Evolutionary conservation across 2,329 filamentous ascomycete species (phyloP).

Genomic region (Venturiaceae sp.): DNA sequence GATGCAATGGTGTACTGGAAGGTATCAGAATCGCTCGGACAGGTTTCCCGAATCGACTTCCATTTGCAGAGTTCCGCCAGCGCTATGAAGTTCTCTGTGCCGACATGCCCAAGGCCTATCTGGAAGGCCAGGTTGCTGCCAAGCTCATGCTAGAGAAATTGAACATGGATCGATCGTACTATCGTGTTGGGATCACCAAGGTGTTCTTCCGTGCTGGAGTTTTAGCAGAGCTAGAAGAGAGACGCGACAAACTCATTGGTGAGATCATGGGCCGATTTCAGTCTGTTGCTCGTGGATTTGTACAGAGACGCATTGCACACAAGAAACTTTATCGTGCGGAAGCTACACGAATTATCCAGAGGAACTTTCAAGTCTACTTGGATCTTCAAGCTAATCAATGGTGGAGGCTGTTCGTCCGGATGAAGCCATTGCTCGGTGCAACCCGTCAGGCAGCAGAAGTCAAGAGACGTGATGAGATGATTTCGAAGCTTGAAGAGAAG

Average conservation of each 20-base stretch:
- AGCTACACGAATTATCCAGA: constrained; percentile 87
- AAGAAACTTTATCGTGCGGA: constrained; percentile 93
- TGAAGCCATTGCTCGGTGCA: constrained; percentile 89
- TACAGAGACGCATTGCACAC: constrained; percentile 76
- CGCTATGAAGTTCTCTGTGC: constrained; percentile 93
- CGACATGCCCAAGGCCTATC: constrained; percentile 73
- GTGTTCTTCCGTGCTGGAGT: constrained; percentile 97
- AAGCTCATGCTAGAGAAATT: constrained; percentile 84
- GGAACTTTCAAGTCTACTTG: constrained; percentile 86
- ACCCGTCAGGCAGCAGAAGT: constrained; percentile 89
- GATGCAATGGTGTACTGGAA: constrained; percentile 98
- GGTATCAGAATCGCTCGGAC: constrained; percentile 95
- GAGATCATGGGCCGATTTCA: constrained; percentile 94
- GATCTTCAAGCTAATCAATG: constrained; percentile 87
- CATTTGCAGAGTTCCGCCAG: constrained; percentile 89
- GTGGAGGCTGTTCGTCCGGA: constrained; percentile 92
- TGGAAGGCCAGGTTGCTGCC: constrained; percentile 81
- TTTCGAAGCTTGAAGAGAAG: constrained; percentile 74
- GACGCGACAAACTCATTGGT: constrained; percentile 82
- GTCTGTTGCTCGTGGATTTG: constrained; percentile 81
- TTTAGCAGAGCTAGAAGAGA: constrained; percentile 91
- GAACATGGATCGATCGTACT: constrained; percentile 73
- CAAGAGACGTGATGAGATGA: constrained; percentile 90
- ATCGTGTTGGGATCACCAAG: constrained; percentile 90
- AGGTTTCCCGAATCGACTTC: constrained; percentile 87